phyloP scores from a whole-genome alignment of 176 grass and related monocot species.

The Oryza punctata region DNA sequence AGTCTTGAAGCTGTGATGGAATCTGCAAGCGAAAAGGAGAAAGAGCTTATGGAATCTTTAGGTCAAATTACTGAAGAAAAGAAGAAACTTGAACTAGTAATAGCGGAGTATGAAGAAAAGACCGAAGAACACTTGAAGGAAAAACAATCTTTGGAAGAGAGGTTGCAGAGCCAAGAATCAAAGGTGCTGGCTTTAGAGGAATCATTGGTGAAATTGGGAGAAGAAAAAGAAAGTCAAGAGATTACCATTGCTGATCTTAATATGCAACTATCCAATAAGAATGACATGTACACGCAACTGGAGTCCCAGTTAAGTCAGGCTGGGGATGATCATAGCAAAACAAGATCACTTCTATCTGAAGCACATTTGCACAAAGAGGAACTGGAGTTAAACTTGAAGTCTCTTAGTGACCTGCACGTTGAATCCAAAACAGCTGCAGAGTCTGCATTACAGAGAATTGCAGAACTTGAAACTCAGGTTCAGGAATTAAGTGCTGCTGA shows the following conservation, averaged over 20 bases:
- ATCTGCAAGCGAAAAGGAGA: constrained; percentile 61
- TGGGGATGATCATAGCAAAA: constrained; percentile 53
- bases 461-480: constrained; percentile 64
- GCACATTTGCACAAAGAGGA: constrained; percentile 71
- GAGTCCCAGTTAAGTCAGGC: constrained; percentile 59
- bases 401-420: constrained; percentile 57
- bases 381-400: constrained; percentile 64
- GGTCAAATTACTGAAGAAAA: constrained; percentile 71
- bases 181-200: constrained; percentile 56
- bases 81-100: constrained; percentile 57
- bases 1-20: constrained; percentile 67
- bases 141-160: constrained; percentile 60
- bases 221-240: constrained; percentile 58
- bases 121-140: constrained; percentile 53
- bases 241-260: constrained; percentile 56
- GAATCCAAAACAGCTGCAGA: constrained; percentile 56
- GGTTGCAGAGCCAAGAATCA: constrained; percentile 57
- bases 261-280: constrained; percentile 45
- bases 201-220: constrained; percentile 51
- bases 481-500: constrained; percentile 60
- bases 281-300: constrained; percentile 48
- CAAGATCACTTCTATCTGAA: constrained; percentile 62
- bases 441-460: constrained; percentile 41
- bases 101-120: constrained; percentile 48
- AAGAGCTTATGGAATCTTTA: constrained; percentile 57